Conservation (phyloP, 805 yeast species). For the Candida tammaniensis region DNA sequence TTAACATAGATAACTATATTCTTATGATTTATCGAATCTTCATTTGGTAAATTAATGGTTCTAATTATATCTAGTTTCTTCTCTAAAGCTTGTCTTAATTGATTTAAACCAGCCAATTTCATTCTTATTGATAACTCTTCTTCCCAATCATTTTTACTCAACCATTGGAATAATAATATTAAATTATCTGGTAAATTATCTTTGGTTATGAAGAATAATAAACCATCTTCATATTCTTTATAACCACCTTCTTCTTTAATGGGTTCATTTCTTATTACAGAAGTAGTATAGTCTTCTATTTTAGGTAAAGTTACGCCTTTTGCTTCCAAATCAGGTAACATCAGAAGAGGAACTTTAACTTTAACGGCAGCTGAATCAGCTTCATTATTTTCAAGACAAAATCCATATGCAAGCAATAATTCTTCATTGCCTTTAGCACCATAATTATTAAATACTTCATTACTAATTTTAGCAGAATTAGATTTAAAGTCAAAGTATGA, state of each 20-base stretch:
- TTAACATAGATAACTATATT: conserved; percentile 45
- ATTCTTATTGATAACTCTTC: conserved; percentile 45
- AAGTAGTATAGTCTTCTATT: conserved; percentile 37
- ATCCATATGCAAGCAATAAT: conserved; percentile 78
- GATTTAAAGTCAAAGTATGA: conserved; percentile 43
- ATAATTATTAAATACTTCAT: conserved; percentile 73
- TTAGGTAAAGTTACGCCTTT: conserved; percentile 39
- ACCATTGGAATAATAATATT: conserved; percentile 50
- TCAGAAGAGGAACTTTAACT: conserved; percentile 47
- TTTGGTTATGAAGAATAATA: conserved; percentile 38
- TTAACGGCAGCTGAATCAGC: conserved; percentile 61
- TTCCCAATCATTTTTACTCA: conserved; percentile 53
- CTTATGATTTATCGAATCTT: conserved; percentile 4
- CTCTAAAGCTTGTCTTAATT: conserved; percentile 49
- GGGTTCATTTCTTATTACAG: conserved; percentile 19
- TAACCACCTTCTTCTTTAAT: conserved; percentile 8
- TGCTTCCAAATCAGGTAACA: conserved; percentile 26
- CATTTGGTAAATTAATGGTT: conserved; percentile 6
- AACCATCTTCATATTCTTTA: conserved; percentile 26
- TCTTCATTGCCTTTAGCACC: conserved; percentile 90
- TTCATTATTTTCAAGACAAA: conserved; percentile 54
- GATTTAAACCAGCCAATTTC: conserved; percentile 59
- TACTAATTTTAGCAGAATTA: conserved; percentile 29
- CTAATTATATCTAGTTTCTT: conserved; percentile 42
- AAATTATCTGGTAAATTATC: conserved; percentile 42